Evolutionary conservation across 2,329 filamentous ascomycete genomes (phyloP).

Genomic region (Hysterium pulicare): DNA sequence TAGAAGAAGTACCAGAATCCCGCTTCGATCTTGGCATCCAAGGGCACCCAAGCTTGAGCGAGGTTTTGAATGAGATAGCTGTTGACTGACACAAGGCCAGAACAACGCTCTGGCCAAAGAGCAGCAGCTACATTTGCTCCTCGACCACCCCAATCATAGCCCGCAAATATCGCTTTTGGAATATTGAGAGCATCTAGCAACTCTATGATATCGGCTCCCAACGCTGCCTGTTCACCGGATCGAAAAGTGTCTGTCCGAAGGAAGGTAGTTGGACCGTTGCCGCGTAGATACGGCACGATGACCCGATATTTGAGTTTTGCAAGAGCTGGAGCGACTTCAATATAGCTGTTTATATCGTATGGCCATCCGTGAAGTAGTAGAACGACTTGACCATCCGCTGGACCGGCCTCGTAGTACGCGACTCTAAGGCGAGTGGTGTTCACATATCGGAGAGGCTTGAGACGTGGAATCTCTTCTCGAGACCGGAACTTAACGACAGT

Average conservation of each 20-base stretch:
- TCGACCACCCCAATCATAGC: constrained; percentile 5
- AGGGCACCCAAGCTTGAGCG: neutral
- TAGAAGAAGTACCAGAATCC: neutral
- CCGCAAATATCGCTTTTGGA: constrained; percentile 2
- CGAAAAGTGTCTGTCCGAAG: constrained; percentile 1
- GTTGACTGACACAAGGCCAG: constrained; percentile 2
- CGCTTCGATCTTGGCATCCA: neutral
- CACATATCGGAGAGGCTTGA: neutral
- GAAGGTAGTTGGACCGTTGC: constrained; percentile 4
- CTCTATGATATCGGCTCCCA: constrained; percentile 5
- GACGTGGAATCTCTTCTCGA: neutral
- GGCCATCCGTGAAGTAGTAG: constrained; percentile 6
- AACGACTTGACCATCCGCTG: neutral
- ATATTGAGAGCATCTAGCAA: constrained; percentile 3
- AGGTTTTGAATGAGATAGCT: neutral
- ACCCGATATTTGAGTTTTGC: constrained; percentile 1
- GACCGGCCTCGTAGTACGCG: neutral
- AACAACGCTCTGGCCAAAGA: constrained; percentile 1
- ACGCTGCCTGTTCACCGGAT: constrained; percentile 3
- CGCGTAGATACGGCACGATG: constrained; percentile 5
- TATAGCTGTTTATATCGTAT: constrained; percentile 4
- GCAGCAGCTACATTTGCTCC: constrained; percentile 4
- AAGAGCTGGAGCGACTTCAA: constrained; percentile 2
- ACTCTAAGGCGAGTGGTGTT: neutral
- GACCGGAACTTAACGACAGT: too few species aligned